phyloP scores from a whole-genome alignment of 306 rosid genomes.

The Trichosanthes cucumerina region DNA sequence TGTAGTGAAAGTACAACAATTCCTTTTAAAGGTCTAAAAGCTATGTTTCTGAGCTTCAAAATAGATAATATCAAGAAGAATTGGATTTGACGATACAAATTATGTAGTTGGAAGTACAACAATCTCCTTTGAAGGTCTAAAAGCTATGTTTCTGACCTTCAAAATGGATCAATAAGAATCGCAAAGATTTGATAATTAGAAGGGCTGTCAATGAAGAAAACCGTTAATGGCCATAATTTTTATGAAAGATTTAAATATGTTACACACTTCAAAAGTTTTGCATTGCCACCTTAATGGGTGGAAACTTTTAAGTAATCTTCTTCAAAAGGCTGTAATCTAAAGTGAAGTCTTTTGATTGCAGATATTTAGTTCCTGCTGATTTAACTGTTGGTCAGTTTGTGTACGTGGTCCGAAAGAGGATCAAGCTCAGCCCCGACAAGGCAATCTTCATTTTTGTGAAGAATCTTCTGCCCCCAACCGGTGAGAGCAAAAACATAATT shows the following conservation, averaged over 20 bases:
- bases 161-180: background rate
- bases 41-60: background rate
- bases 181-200: background rate
- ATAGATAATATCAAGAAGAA: background rate
- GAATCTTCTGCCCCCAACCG: constrained; percentile 45
- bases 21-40: background rate
- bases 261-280: background rate
- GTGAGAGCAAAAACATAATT: constrained; percentile 39
- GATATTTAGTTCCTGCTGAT: constrained; percentile 55
- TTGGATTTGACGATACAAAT: background rate
- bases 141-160: background rate
- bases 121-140: background rate
- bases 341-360: constrained; percentile 21
- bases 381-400: constrained; percentile 56
- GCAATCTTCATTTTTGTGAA: constrained; percentile 50
- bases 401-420: constrained; percentile 46
- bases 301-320: background rate
- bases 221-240: background rate
- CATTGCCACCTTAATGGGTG: background rate
- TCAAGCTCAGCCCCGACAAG: constrained; percentile 50
- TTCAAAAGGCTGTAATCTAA: background rate
- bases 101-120: background rate
- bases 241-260: background rate
- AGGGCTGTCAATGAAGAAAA: background rate
- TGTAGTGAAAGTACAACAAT: background rate